Evolutionary conservation across 2,329 filamentous ascomycete species (phyloP).

Genomic region (Periglandula ipomoeae): DNA sequence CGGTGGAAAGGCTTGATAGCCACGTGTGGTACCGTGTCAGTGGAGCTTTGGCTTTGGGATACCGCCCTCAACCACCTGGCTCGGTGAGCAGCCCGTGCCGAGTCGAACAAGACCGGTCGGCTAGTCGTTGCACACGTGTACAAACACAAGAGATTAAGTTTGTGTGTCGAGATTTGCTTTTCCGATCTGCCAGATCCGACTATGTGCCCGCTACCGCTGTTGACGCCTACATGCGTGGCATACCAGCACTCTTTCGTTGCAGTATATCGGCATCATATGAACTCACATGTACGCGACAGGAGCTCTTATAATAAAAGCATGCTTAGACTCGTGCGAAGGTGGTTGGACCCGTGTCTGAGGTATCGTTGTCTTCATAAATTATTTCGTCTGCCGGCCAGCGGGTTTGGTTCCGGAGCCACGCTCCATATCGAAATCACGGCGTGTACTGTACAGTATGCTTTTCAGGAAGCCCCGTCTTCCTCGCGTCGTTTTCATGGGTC

Average conservation of each 20-base stretch:
- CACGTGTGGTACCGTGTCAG: background rate
- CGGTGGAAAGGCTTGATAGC: background rate
- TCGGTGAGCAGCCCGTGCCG: too few species aligned
- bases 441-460: too few species aligned
- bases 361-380: too few species aligned
- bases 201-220: background rate
- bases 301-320: too few species aligned
- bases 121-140: background rate
- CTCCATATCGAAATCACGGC: too few species aligned
- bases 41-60: background rate
- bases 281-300: background rate
- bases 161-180: background rate
- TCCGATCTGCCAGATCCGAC: background rate
- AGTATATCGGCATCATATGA: background rate
- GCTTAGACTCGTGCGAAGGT: too few species aligned
- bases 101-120: background rate
- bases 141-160: background rate
- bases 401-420: too few species aligned
- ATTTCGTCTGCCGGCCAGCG: too few species aligned
- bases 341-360: too few species aligned
- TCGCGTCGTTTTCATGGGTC: too few species aligned
- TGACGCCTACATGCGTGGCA: background rate
- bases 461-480: too few species aligned
- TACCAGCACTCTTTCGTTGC: background rate
- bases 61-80: background rate